These are phyloP conservation scores for Cytospora leucostoma DNA, from an alignment of 2,329 filamentous ascomycete species.

Conservation along the genomic window DNA sequence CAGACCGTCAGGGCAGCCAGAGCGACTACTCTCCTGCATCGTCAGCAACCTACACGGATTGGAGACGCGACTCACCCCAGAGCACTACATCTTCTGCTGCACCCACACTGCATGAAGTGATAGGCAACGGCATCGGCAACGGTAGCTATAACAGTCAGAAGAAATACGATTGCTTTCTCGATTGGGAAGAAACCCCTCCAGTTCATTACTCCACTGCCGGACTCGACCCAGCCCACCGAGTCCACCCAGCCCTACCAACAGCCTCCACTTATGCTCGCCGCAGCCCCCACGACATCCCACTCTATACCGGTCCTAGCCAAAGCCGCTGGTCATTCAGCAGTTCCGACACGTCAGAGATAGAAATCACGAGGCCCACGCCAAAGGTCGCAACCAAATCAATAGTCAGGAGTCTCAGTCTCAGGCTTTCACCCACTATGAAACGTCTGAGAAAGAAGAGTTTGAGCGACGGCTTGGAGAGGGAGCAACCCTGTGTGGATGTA, in stretches of 20 bases:
- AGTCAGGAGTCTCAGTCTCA: constrained; percentile 25
- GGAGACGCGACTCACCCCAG: constrained; percentile 59
- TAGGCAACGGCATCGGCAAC: constrained; percentile 30
- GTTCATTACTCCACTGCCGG: constrained; percentile 17
- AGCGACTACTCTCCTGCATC: constrained; percentile 22
- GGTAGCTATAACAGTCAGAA: constrained; percentile 13
- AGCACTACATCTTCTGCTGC: constrained; percentile 46
- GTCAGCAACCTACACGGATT: constrained; percentile 40
- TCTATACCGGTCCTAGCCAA: constrained; percentile 15
- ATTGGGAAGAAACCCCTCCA: constrained; percentile 12
- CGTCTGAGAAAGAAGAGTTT: constrained; percentile 23
- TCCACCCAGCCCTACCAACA: constrained; percentile 16
- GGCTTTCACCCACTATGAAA: constrained; percentile 25
- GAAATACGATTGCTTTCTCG: constrained; percentile 5
- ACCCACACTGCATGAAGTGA: constrained; percentile 34
- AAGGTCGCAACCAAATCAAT: constrained; percentile 19
- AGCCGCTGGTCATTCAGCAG: constrained; percentile 28
- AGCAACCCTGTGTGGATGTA: neutral
- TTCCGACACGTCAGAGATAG: constrained; percentile 22
- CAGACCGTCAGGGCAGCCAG: constrained; percentile 28
- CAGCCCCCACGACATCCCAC: constrained; percentile 16
- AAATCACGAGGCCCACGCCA: constrained; percentile 6
- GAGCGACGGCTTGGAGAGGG: neutral
- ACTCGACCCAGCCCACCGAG: constrained; percentile 2
- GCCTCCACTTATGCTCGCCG: constrained; percentile 19